Evolutionary conservation across 768 basidiomycete species (phyloP).

Genomic region (Saitozyma sp.): DNA sequence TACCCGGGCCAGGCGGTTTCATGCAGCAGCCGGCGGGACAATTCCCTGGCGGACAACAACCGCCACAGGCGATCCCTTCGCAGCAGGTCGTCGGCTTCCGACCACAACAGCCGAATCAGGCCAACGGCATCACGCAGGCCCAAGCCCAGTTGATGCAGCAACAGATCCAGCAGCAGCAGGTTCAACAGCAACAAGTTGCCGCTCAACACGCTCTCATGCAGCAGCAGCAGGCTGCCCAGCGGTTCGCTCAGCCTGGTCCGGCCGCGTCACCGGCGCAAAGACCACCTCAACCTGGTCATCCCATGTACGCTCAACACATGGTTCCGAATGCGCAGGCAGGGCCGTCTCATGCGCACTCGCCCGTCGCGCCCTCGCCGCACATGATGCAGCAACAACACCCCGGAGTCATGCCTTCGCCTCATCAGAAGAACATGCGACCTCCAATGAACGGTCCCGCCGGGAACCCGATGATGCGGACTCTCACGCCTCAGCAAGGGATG

Average conservation of each 20-base stretch:
- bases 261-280: slow-evolving; percentile 3
- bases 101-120: slow-evolving; percentile 29
- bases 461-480: slow-evolving; percentile 33
- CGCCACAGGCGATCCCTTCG: slow-evolving; percentile 11
- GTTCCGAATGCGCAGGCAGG: slow-evolving; percentile 27
- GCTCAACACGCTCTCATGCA: slow-evolving; percentile 12
- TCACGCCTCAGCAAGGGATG: slow-evolving; percentile 30
- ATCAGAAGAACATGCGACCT: slow-evolving; percentile 35
- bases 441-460: slow-evolving; percentile 25
- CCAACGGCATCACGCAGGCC: slow-evolving; percentile 26
- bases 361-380: slow-evolving; percentile 35
- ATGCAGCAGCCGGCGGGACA: slow-evolving; percentile 2
- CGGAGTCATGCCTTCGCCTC: slow-evolving; percentile 38
- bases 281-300: slow-evolving; percentile 22
- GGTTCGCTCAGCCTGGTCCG: slow-evolving; percentile 30
- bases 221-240: slow-evolving; percentile 16
- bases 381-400: slow-evolving; percentile 42
- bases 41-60: slow-evolving; percentile 23
- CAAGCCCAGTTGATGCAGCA: slow-evolving; percentile 41
- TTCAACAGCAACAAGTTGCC: slow-evolving; percentile 18
- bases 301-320: slow-evolving; percentile 26
- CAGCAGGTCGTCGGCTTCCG: slow-evolving; percentile 23
- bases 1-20: slow-evolving; percentile 14
- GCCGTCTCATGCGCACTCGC: slow-evolving; percentile 34
- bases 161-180: slow-evolving; percentile 29